Conservation (phyloP, 2,329 filamentous ascomycete species). For the Escovopsis sp. region DNA sequence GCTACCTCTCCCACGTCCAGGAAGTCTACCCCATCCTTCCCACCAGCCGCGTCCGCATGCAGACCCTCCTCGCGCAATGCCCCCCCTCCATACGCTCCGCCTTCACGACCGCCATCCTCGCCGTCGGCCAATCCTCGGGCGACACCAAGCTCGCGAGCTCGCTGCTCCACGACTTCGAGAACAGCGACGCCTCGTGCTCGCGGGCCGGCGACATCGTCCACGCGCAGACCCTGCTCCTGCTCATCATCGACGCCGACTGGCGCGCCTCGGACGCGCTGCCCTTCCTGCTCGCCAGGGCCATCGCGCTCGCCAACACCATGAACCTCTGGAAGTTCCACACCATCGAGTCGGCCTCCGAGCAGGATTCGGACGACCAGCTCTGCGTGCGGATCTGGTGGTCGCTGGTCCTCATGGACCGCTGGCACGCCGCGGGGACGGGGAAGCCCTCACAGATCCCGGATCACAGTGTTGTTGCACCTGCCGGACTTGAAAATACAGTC, state of each 20-base stretch:
- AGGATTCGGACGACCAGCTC: conserved; percentile 46
- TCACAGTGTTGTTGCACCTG: conserved; percentile 41
- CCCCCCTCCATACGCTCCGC: conserved; percentile 43
- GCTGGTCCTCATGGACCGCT: conserved; percentile 55
- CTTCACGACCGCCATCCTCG: conserved; percentile 47
- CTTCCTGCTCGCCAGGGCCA: conserved; percentile 46
- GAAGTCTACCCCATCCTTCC: conserved; percentile 52
- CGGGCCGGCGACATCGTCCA: conserved; percentile 37
- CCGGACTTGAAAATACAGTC: conserved; percentile 42
- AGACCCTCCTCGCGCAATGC: conserved; percentile 39
- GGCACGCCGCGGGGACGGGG: conserved; percentile 54
- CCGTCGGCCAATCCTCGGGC: conserved; percentile 29
- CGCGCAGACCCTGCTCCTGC: conserved; percentile 50
- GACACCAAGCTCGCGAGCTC: conserved; percentile 30
- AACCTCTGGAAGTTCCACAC: conserved; percentile 33
- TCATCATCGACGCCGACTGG: conserved; percentile 49
- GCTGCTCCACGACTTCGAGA: conserved; percentile 37
- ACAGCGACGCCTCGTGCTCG: conserved; percentile 21
- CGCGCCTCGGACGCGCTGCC: conserved; percentile 29
- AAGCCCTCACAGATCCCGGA: conserved; percentile 48
- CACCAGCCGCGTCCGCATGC: conserved; percentile 37
- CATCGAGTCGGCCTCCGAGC: conserved; percentile 33
- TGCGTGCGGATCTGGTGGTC: conserved; percentile 56
- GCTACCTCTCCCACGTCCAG: conserved; percentile 50
- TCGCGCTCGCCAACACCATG: conserved; percentile 50